Percentiles rank a stretch among this genome's conserved stretches.
phyloP scores from a whole-genome alignment of 257 asterid genomes.

The Capsicum chinense region DNA sequence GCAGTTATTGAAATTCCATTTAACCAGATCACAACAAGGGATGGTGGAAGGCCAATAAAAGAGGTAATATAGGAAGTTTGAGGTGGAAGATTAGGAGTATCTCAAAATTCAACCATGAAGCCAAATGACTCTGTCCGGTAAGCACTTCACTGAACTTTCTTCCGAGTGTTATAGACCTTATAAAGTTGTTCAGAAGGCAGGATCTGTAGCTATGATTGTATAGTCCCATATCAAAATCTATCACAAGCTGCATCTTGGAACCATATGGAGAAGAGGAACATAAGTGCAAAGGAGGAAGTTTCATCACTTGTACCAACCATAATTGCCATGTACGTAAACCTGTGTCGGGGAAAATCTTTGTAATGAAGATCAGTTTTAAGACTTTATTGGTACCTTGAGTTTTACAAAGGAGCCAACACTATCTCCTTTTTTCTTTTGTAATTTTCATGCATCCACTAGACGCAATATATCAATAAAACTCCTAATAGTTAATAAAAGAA shows the following conservation, averaged over 20 bases:
- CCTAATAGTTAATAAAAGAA: not conserved
- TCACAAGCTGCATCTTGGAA: not conserved
- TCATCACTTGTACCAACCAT: not conserved
- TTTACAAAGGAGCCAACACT: not conserved
- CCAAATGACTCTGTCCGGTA: not conserved
- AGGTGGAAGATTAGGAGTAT: not conserved
- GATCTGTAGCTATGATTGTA: conserved; percentile 10
- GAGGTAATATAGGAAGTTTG: not conserved
- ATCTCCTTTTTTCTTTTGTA: not conserved
- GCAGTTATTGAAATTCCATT: conserved; percentile 1
- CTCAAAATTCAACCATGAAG: not conserved
- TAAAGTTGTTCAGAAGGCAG: conserved; percentile 15
- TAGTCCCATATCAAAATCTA: not conserved
- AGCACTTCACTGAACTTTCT: not conserved
- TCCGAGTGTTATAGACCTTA: conserved; percentile 17
- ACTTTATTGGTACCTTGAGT: not conserved
- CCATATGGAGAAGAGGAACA: conserved; percentile 18
- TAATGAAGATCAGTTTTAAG: not conserved
- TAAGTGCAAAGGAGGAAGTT: not conserved
- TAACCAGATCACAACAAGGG: not conserved
- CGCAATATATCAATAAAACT: not conserved
- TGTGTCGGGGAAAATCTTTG: not conserved
- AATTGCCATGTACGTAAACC: not conserved
- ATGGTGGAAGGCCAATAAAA: conserved; percentile 3
- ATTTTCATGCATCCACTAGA: not conserved